Percentiles rank a stretch among this genome's conserved stretches.
Evolutionary conservation across 2,329 filamentous ascomycete species (phyloP).

Genomic region (Penicillium olsonii): DNA sequence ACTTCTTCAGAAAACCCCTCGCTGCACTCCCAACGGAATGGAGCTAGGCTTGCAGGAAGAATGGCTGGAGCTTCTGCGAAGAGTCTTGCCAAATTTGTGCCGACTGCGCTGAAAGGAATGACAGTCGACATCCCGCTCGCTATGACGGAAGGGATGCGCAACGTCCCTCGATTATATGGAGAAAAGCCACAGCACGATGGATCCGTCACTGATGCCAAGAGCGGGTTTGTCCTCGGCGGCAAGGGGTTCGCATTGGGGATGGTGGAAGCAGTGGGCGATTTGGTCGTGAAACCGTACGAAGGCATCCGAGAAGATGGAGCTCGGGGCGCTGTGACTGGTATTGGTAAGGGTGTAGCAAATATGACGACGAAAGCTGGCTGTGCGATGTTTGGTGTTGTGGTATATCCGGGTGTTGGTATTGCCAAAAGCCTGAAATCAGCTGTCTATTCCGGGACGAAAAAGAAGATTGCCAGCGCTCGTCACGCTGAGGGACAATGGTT

Average conservation of each 20-base stretch:
- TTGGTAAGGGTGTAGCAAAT: conserved; percentile 33
- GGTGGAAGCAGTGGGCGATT: conserved; percentile 32
- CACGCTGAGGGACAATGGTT: too few relatives aligned
- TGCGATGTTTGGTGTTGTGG: too few relatives aligned
- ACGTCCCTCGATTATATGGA: conserved; percentile 39
- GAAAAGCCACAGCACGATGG: conserved; percentile 35
- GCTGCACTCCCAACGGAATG: neutral
- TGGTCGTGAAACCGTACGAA: conserved; percentile 33
- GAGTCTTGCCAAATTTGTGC: conserved; percentile 27
- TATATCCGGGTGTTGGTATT: too few relatives aligned
- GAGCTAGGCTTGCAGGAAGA: neutral
- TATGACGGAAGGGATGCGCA: conserved; percentile 37
- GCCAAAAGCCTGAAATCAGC: too few relatives aligned
- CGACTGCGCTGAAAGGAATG: conserved; percentile 30
- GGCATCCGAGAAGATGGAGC: conserved; percentile 35
- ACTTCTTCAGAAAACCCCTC: neutral
- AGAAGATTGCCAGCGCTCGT: too few relatives aligned
- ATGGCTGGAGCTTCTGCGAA: conserved; percentile 19
- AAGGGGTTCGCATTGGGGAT: conserved; percentile 38
- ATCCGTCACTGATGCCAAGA: conserved; percentile 35
- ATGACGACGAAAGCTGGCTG: neutral
- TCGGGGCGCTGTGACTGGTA: conserved; percentile 33
- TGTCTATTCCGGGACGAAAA: too few relatives aligned
- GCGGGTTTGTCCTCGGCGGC: conserved; percentile 32
- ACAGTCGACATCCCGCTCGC: conserved; percentile 41